These are phyloP conservation scores for Diddensiella caesifluorescens DNA, from an alignment of 805 yeast species.

Conservation along the genomic window DNA sequence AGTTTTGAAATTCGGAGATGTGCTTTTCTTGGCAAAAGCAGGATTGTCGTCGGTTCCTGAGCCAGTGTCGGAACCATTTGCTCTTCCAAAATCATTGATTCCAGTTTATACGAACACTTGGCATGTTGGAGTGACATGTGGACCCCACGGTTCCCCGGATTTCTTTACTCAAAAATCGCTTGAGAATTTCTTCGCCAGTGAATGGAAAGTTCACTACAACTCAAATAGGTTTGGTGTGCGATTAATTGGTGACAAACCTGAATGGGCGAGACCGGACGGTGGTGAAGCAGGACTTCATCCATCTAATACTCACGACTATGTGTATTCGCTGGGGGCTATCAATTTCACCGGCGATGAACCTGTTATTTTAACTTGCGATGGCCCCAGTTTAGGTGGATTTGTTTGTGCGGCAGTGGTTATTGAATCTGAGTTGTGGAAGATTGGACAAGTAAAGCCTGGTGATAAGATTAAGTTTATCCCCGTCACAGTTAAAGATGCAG, in stretches of 20 bases:
- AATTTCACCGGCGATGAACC: slow-evolving; percentile 99
- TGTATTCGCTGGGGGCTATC: slow-evolving; percentile 92
- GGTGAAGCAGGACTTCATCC: slow-evolving; percentile 99
- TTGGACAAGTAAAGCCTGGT: slow-evolving; percentile 97
- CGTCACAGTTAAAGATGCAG: slow-evolving; percentile 61
- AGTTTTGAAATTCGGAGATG: slow-evolving; percentile 87
- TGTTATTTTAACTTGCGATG: slow-evolving; percentile 93
- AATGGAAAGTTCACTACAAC: slow-evolving; percentile 95
- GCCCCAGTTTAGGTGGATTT: slow-evolving; percentile 96
- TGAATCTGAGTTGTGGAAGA: slow-evolving; percentile 96
- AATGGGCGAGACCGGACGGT: slow-evolving; percentile 95
- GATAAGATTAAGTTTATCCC: slow-evolving; percentile 79
- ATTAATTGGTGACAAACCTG: slow-evolving; percentile 85
- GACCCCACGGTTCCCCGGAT: slow-evolving; percentile 98
- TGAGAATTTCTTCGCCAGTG: slow-evolving; percentile 63
- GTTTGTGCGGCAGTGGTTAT: slow-evolving; percentile 95
- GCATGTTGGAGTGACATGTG: slow-evolving; percentile 90
- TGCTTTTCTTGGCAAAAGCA: slow-evolving; percentile 78
- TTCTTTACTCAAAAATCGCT: slow-evolving; percentile 76
- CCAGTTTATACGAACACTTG: slow-evolving; percentile 53
- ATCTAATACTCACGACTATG: slow-evolving; percentile 97
- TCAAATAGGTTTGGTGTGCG: slow-evolving; percentile 96
- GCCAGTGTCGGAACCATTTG: slow-evolving; percentile 59
- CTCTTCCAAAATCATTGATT: slow-evolving; percentile 49
- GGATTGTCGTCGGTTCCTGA: slow-evolving; percentile 64